Base-by-base conservation (phyloP, 2,329 filamentous ascomycete species). In the Cordyceps fumosorosea region DNA sequence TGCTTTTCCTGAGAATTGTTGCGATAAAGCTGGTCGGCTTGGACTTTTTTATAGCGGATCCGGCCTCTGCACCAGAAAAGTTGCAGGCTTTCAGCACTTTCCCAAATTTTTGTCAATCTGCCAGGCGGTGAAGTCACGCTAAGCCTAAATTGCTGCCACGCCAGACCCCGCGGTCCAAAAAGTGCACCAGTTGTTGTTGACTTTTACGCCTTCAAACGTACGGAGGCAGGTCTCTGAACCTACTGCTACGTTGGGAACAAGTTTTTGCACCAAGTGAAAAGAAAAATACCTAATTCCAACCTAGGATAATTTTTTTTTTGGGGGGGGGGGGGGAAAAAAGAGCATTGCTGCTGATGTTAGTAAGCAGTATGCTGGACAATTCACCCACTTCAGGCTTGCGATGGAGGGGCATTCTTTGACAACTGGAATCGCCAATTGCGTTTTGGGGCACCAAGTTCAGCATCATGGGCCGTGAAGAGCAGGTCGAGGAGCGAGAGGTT, bases 401-500 rank as follows among this genome's bases (percentile, higher is more conserved):
- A 52, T 60, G 22, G 50, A 60, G 47, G 40, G 48, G 51, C 58
- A 51, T 26, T 18, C 20, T n/a, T 51, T 55, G 42, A 44, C 52
- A 56, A 34, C 42, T 50, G 18, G 45, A 45, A 50, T 42, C 16
- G 56, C 42, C 48, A 54, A 24, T 48, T 42, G 44, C 20, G 11
- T n/a, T 44, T 51, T 52, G 11, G 58, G 26, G n/a, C 34, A 16
- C 26, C 40, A 24, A 1, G 6, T 48, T 34, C n/a, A n/a, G 22
- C 53, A 65, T 32, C 40, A 88, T 89, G 86, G 85, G 85, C 56
- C 82, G 78, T 73, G 93, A 98, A 81, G 95, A 99, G 64, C 95
- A 99, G 76, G 79, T 88, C 67, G 95, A 99, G 78, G 95, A 99
- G 83, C 88, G 93, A 65, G 95, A 99, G 76, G 93, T 99, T 69